Evolutionary conservation across 2,329 filamentous ascomycete genomes (phyloP).

Genomic region (Lecanicillium sp.): DNA sequence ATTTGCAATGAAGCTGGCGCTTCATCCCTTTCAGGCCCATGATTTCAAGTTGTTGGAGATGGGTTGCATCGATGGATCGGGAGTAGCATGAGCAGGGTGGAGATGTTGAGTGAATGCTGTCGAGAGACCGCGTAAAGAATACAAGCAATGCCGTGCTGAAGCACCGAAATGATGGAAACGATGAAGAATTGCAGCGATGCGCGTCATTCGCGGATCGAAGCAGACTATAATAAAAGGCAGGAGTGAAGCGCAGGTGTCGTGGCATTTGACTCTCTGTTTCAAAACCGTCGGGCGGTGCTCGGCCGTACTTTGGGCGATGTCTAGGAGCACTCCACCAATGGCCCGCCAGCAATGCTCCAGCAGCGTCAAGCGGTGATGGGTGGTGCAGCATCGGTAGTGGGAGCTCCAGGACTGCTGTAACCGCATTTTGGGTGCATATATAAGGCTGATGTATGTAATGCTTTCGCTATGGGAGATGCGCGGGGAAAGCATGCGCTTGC

Average conservation of each 20-base stretch:
- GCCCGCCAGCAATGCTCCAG: conserved; percentile 17
- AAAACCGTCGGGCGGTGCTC: conserved; percentile 31
- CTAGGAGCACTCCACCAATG: conserved; percentile 28
- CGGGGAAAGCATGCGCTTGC: too few relatives aligned
- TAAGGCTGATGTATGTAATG: not conserved
- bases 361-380: not conserved
- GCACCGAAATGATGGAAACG: too few relatives aligned
- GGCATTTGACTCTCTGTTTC: conserved; percentile 21
- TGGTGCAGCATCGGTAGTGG: conserved; percentile 4
- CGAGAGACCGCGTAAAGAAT: not conserved
- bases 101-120: not conserved
- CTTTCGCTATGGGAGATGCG: too few relatives aligned
- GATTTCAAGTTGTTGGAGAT: conserved; percentile 14
- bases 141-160: too few relatives aligned
- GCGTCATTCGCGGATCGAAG: too few relatives aligned
- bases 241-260: conserved; percentile 6
- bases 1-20: conserved; percentile 28
- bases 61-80: conserved; percentile 11
- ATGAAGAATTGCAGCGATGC: too few relatives aligned
- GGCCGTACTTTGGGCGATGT: conserved; percentile 30
- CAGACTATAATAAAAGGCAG: not conserved
- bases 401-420: not conserved
- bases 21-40: conserved; percentile 36
- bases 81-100: conserved; percentile 10
- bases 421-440: not conserved